Percentiles rank a stretch among this genome's conserved stretches.
Evolutionary conservation across 306 rosid genomes (phyloP).

Genomic region (Vachellia collinsii): DNA sequence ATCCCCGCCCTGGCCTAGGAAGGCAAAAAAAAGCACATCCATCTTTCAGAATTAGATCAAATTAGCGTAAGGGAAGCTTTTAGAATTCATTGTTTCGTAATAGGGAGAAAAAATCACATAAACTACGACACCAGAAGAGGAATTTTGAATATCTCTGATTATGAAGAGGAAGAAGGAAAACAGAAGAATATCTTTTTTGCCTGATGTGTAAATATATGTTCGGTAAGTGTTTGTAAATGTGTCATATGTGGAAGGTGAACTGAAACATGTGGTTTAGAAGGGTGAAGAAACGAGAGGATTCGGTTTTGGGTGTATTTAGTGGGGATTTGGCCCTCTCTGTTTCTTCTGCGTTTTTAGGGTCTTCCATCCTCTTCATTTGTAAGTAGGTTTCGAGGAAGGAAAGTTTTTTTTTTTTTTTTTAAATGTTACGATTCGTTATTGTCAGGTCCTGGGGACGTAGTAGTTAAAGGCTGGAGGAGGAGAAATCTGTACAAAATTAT

Average conservation of each 20-base stretch:
- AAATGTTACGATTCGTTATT: constrained; percentile 25
- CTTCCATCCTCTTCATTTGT: constrained; percentile 46
- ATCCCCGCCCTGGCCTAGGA: constrained; percentile 86
- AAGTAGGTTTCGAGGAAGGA: constrained; percentile 47
- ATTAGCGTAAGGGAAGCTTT: constrained; percentile 5
- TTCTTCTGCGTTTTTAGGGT: constrained; percentile 8
- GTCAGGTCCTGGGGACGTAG: constrained; percentile 40
- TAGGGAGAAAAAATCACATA: not conserved
- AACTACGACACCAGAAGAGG: constrained; percentile 37
- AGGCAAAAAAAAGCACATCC: not conserved
- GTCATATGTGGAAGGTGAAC: constrained; percentile 41
- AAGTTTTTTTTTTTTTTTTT: not conserved
- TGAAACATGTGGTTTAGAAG: constrained; percentile 38
- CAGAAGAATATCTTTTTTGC: constrained; percentile 34
- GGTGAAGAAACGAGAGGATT: constrained; percentile 28
- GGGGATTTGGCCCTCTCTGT: constrained; percentile 9
- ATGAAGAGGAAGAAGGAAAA: constrained; percentile 32
- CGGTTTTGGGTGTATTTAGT: constrained; percentile 39
- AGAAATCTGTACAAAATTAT: constrained; percentile 52
- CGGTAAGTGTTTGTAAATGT: constrained; percentile 53
- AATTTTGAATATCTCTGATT: constrained; percentile 50
- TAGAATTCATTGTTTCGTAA: not conserved
- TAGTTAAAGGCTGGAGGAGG: constrained; percentile 43
- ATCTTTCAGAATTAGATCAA: constrained; percentile 8
- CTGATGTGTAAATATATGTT: constrained; percentile 55